Conservation (phyloP, 2,329 filamentous ascomycete species). For the Colletotrichum cuscutae region DNA sequence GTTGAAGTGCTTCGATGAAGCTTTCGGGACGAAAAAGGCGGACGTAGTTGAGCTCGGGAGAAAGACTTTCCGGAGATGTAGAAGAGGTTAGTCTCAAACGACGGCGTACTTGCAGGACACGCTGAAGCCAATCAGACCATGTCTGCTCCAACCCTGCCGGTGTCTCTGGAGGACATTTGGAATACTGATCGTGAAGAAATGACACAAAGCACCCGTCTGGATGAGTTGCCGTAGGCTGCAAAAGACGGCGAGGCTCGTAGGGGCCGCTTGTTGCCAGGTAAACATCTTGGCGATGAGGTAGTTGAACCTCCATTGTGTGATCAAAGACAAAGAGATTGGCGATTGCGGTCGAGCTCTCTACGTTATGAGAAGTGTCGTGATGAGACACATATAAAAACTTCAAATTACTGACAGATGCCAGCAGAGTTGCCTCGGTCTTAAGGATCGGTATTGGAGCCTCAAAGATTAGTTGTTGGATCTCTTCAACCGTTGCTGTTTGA, state of each 20-base stretch:
- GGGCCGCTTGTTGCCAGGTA: background rate
- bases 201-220: background rate
- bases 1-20: background rate
- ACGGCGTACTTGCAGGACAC: background rate
- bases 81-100: background rate
- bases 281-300: background rate
- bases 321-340: background rate
- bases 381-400: background rate
- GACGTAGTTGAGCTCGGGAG: background rate
- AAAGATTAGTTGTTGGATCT: background rate
- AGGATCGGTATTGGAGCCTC: background rate
- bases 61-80: background rate
- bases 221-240: fast-evolving
- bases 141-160: background rate
- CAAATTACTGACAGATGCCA: background rate
- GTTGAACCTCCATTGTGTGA: background rate
- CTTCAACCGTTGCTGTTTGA: background rate
- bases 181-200: background rate
- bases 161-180: background rate
- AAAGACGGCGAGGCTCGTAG: background rate
- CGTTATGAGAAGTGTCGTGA: no score
- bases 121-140: background rate
- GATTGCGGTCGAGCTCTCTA: background rate
- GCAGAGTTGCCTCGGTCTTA: background rate
- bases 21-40: background rate